Conservation (phyloP, 1,284 basidiomycete species). For the Abortiporus biennis region DNA sequence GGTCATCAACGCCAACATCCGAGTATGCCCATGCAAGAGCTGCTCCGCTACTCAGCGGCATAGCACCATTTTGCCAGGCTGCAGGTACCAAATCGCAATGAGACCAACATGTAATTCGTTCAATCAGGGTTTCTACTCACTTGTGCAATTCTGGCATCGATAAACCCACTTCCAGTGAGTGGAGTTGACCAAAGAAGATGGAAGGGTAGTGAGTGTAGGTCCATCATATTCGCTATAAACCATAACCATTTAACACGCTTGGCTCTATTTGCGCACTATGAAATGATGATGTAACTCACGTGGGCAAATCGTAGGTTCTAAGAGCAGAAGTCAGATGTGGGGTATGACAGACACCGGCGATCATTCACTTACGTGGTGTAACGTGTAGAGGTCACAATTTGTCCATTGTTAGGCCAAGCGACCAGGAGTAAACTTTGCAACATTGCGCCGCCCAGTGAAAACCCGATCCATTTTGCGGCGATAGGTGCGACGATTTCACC, state of each 20-base stretch:
- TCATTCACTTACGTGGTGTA: slow-evolving; percentile 42
- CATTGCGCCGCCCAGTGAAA: slow-evolving; percentile 50
- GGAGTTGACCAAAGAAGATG: slow-evolving; percentile 24
- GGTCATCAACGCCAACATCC: slow-evolving; percentile 26
- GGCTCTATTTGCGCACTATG: not conserved
- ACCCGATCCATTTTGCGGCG: slow-evolving; percentile 45
- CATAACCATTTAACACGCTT: not conserved
- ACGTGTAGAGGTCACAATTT: slow-evolving; percentile 46
- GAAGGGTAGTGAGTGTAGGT: slow-evolving; percentile 24
- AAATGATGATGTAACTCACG: slow-evolving; percentile 24
- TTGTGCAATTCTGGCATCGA: slow-evolving; percentile 30
- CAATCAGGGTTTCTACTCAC: too few relatives aligned
- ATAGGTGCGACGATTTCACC: slow-evolving; percentile 55
- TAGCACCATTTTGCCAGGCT: slow-evolving; percentile 26
- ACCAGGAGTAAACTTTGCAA: slow-evolving; percentile 46
- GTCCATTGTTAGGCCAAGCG: slow-evolving; percentile 50
- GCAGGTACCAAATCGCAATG: not conserved
- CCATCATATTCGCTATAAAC: slow-evolving; percentile 20
- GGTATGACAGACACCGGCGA: not conserved
- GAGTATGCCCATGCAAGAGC: slow-evolving; percentile 51
- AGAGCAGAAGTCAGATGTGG: slow-evolving; percentile 3
- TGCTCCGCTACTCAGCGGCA: slow-evolving; percentile 33
- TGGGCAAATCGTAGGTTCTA: slow-evolving; percentile 33
- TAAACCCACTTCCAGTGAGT: slow-evolving; percentile 31
- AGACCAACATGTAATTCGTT: not conserved